Conservation (phyloP, 805 yeast genomes). For the Starmerella khaoyaiensis region DNA sequence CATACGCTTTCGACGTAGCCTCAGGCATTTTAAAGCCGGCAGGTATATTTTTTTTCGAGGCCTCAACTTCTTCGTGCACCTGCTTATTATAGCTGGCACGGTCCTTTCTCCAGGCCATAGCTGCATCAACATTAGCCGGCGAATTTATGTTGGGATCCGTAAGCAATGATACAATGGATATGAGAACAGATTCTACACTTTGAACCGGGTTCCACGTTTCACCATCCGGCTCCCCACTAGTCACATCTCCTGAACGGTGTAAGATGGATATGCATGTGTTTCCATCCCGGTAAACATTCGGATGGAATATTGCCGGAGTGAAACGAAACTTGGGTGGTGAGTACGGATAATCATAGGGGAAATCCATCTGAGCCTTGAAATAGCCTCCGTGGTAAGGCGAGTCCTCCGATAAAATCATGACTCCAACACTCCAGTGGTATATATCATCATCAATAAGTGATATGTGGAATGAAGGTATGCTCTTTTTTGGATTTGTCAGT, state of each 20-base stretch:
- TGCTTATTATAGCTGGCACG: conserved; percentile 61
- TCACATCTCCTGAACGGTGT: conserved; percentile 82
- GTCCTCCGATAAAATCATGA: conserved; percentile 80
- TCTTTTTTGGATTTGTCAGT: conserved; percentile 82
- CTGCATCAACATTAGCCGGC: conserved; percentile 95
- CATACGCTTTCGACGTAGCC: conserved; percentile 42
- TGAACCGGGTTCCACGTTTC: conserved; percentile 75
- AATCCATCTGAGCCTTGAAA: conserved; percentile 83
- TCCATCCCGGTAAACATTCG: conserved; percentile 90
- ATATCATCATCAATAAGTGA: conserved; percentile 48
- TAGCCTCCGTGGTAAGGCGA: conserved; percentile 90
- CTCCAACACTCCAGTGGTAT: conserved; percentile 70
- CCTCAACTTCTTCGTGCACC: conserved; percentile 59
- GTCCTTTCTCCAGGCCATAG: conserved; percentile 76
- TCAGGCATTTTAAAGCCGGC: conserved; percentile 73
- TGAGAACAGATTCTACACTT: conserved; percentile 79
- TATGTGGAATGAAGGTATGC: conserved; percentile 54
- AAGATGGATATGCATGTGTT: conserved; percentile 82
- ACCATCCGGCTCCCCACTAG: conserved; percentile 80
- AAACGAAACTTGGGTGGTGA: conserved; percentile 87
- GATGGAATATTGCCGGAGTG: conserved; percentile 88
- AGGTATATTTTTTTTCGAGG: conserved; percentile 73
- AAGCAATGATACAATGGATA: conserved; percentile 76
- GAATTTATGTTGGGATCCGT: conserved; percentile 90
- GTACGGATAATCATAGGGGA: conserved; percentile 83